These are phyloP conservation scores for Trichocomaceae sp. DNA, from an alignment of 2,329 filamentous ascomycete species.

Conservation along the genomic window DNA sequence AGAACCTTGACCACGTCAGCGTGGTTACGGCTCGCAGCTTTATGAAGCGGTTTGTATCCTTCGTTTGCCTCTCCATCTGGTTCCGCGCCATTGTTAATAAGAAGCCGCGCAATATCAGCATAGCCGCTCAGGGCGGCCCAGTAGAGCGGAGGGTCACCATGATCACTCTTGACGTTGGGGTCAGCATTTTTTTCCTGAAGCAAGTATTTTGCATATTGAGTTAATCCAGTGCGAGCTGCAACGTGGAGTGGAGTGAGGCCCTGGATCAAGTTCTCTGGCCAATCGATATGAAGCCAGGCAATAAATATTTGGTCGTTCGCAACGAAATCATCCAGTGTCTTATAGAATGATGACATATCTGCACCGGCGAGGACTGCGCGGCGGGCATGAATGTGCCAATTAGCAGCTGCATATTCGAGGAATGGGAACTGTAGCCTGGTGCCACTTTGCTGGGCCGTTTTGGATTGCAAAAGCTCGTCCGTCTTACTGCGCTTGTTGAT, in stretches of 20 bases:
- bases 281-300: constrained; percentile 5
- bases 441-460: background rate
- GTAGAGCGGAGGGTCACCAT: background rate
- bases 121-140: constrained; percentile 12
- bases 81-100: constrained; percentile 16
- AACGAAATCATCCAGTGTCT: constrained; percentile 2
- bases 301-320: background rate
- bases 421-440: constrained; percentile 2
- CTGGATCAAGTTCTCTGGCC: background rate
- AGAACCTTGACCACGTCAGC: constrained; percentile 16
- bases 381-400: constrained; percentile 4
- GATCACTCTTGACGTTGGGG: background rate
- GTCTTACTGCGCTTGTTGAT: background rate
- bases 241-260: constrained; percentile 8
- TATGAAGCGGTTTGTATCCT: constrained; percentile 18
- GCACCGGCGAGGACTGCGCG: background rate
- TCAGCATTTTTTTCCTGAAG: constrained; percentile 3
- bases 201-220: constrained; percentile 4
- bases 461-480: background rate
- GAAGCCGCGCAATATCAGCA: constrained; percentile 12
- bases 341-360: constrained; percentile 5
- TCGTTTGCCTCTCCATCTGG: constrained; percentile 11
- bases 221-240: constrained; percentile 7
- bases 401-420: constrained; percentile 7
- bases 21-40: constrained; percentile 15